Evolutionary conservation across 75 land plant genomes (phyloP).

Genomic region (Isoetes taiwanensis): DNA sequence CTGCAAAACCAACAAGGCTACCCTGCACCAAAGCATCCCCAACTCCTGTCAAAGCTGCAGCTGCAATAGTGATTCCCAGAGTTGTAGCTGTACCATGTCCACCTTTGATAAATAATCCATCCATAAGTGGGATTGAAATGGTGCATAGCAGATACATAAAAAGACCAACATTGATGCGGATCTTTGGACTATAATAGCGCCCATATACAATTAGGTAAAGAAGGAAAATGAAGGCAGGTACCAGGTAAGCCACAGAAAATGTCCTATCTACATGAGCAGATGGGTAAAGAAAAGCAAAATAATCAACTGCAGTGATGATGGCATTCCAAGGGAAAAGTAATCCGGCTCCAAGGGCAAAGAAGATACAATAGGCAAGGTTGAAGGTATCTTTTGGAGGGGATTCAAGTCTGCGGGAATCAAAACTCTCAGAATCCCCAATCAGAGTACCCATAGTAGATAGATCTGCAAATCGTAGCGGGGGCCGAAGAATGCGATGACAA

Average conservation of each 20-base stretch:
- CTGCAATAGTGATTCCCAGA: constrained; percentile 44
- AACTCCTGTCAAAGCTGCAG: constrained; percentile 41
- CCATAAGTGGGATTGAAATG: constrained; percentile 61
- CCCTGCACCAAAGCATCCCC: constrained; percentile 88
- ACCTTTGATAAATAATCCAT: constrained; percentile 31
- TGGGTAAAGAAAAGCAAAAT: constrained; percentile 83
- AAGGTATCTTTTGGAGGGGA: constrained; percentile 48
- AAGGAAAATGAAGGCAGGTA: constrained; percentile 34
- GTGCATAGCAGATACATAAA: constrained; percentile 38
- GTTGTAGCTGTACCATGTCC: constrained; percentile 34
- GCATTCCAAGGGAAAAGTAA: constrained; percentile 98
- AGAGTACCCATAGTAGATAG: too few relatives aligned
- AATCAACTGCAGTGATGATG: constrained; percentile 95
- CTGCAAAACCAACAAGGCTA: constrained; percentile 75
- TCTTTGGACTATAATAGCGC: constrained; percentile 16
- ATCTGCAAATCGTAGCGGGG: too few relatives aligned
- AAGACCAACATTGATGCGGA: constrained; percentile 68
- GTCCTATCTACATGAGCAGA: constrained; percentile 56
- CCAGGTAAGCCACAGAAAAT: constrained; percentile 73
- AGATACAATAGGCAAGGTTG: constrained; percentile 62
- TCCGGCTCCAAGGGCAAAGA: constrained; percentile 71
- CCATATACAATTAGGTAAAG: constrained; percentile 34
- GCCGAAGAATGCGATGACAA: too few relatives aligned
- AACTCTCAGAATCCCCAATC: too few relatives aligned
- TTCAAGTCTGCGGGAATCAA: too few relatives aligned